Evolutionary conservation across 345 rosid species (phyloP).

Genomic region (Eucalyptus dawsonii): DNA sequence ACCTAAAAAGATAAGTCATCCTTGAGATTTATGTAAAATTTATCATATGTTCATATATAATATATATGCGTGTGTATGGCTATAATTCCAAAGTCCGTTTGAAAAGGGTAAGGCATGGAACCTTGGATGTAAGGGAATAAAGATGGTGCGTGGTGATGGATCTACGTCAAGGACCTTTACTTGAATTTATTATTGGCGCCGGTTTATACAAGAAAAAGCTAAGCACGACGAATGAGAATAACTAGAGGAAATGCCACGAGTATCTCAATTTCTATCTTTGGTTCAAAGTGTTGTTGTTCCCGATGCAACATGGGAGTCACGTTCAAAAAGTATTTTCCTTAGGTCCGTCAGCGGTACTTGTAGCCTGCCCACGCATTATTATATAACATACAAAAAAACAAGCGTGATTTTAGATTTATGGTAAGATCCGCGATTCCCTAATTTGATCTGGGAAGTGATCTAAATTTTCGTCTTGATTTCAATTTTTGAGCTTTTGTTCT

Average conservation of each 20-base stretch:
- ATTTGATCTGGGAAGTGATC: neutral
- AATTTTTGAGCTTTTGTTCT: neutral
- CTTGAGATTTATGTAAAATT: neutral
- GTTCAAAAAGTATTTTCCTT: neutral
- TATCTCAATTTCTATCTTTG: neutral
- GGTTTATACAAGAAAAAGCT: neutral
- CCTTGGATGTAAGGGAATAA: neutral
- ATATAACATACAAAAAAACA: neutral
- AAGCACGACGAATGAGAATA: neutral
- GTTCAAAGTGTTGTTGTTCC: neutral
- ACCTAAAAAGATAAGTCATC: neutral
- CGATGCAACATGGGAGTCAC: neutral
- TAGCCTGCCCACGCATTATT: neutral
- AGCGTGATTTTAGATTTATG: neutral
- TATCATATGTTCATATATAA: neutral
- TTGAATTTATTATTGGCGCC: neutral
- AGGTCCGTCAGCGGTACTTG: neutral
- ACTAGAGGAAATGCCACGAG: neutral
- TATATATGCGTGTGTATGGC: neutral
- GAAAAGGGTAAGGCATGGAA: neutral
- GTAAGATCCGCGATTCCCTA: neutral
- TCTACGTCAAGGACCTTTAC: neutral
- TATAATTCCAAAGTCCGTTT: neutral
- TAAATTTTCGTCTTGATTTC: neutral
- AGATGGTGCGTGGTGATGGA: neutral